A percentile compares a stretch with the other conserved stretches of the same genome.
These are phyloP conservation scores for Pugionium dolabratum DNA, from an alignment of 345 rosid species.

Conservation along the genomic window DNA sequence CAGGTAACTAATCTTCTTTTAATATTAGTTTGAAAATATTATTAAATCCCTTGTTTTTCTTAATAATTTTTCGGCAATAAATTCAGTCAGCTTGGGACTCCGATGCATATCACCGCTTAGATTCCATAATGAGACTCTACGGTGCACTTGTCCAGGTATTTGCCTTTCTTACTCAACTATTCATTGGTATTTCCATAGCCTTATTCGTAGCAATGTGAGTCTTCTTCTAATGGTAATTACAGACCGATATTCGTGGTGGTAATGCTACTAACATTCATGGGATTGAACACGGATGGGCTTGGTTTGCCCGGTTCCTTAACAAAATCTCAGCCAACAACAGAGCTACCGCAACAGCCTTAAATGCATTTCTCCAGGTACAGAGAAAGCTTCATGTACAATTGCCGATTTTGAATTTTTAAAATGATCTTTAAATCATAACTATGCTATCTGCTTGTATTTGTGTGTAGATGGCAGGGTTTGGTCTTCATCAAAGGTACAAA, in stretches of 20 bases:
- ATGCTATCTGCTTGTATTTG: conserved; percentile 2
- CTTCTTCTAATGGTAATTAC: conserved; percentile 34
- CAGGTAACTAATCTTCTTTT: conserved; percentile 50
- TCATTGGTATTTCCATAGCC: not conserved
- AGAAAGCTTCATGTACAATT: conserved; percentile 2
- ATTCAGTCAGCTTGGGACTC: conserved; percentile 69
- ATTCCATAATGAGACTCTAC: conserved; percentile 75
- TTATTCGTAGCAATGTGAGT: conserved; percentile 6
- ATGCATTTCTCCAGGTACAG: conserved; percentile 50
- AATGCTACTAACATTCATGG: conserved; percentile 68
- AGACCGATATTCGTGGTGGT: conserved; percentile 60
- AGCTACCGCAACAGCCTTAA: conserved; percentile 73
- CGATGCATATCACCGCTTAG: conserved; percentile 61
- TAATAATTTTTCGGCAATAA: not conserved
- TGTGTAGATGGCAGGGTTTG: conserved; percentile 77
- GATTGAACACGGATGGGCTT: conserved; percentile 73
- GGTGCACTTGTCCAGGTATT: conserved; percentile 91
- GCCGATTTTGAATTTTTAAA: not conserved
- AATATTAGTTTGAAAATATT: conserved; percentile 4
- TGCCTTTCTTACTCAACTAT: not conserved
- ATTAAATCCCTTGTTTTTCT: not conserved
- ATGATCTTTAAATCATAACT: not conserved
- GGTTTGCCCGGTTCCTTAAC: conserved; percentile 75
- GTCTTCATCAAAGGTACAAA: conserved; percentile 58
- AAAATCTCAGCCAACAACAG: conserved; percentile 58